Percentiles rank a stretch among this genome's conserved stretches.
These are phyloP conservation scores for Dryas alaskensis DNA, from an alignment of 306 rosid species.

Conservation along the genomic window DNA sequence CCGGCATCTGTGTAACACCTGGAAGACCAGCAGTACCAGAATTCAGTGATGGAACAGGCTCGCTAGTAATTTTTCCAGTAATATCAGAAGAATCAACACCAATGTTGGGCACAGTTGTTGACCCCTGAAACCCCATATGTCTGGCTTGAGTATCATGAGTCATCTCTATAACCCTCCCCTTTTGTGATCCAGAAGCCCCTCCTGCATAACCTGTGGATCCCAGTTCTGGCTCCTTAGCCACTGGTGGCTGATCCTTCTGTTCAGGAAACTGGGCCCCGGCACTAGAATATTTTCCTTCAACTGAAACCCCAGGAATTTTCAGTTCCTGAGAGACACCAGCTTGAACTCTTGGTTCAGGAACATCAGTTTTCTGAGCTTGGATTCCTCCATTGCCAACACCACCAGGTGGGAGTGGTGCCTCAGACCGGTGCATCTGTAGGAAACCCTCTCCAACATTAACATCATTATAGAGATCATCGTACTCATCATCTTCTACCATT, in stretches of 20 bases:
- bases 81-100: conserved; percentile 23
- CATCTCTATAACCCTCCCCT: conserved; percentile 31
- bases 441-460: conserved; percentile 55
- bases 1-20: conserved; percentile 23
- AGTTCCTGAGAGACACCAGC: conserved; percentile 22
- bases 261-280: conserved; percentile 29
- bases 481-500: conserved; percentile 48
- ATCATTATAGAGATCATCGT: conserved; percentile 51
- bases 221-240: conserved; percentile 26
- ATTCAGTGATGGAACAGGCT: conserved; percentile 23
- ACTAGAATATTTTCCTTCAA: conserved; percentile 28
- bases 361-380: conserved; percentile 36
- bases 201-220: conserved; percentile 20
- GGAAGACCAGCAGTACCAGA: conserved; percentile 27
- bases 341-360: conserved; percentile 26
- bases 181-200: conserved; percentile 26
- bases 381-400: conserved; percentile 32
- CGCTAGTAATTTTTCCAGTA: conserved; percentile 22
- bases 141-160: conserved; percentile 27
- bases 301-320: conserved; percentile 34
- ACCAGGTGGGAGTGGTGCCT: conserved; percentile 30
- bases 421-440: conserved; percentile 39
- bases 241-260: conserved; percentile 29
- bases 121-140: conserved; percentile 35
- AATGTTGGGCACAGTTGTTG: conserved; percentile 18